phyloP scores from a whole-genome alignment of 2,329 filamentous ascomycete genomes.

The Aspergillus sp. region DNA sequence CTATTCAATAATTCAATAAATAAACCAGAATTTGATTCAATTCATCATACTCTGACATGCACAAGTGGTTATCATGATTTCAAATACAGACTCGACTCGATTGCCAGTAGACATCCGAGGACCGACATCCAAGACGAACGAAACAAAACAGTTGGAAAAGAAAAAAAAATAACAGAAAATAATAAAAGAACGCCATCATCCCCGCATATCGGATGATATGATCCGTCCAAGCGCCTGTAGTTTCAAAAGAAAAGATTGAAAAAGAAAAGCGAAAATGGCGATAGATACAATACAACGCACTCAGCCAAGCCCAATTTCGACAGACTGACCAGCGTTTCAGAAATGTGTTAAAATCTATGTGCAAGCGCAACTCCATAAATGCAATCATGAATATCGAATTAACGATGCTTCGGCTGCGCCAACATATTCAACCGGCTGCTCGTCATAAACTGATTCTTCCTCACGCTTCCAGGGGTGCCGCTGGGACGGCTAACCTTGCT shows the following conservation, averaged over 20 bases:
- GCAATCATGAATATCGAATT: slow-evolving; percentile 1
- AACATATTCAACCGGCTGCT: slow-evolving; percentile 44
- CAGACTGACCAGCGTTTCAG: not conserved
- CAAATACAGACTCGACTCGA: not conserved
- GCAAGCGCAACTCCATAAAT: slow-evolving; percentile 7
- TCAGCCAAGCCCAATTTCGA: not conserved
- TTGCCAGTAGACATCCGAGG: too few relatives aligned
- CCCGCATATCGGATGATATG: slow-evolving; percentile 8
- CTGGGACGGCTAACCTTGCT: slow-evolving; percentile 10
- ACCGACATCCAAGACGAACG: not conserved
- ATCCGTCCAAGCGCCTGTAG: slow-evolving; percentile 12
- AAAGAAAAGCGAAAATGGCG: not conserved
- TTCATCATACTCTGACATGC: slow-evolving; percentile 1
- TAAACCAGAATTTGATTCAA: not conserved
- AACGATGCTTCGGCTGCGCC: slow-evolving; percentile 38
- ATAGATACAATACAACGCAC: not conserved
- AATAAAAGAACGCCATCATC: slow-evolving; percentile 9
- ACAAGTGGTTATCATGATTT: slow-evolving; percentile 3
- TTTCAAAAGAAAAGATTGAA: slow-evolving; percentile 2
- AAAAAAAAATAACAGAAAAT: not conserved
- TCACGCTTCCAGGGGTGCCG: slow-evolving; percentile 23
- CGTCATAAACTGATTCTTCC: slow-evolving; percentile 30
- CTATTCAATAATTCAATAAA: not conserved
- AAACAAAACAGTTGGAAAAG: not conserved
- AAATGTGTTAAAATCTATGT: slow-evolving; percentile 3